Evolutionary conservation across 805 yeast genomes (phyloP).

Genomic region (Priceomyces carsonii): DNA sequence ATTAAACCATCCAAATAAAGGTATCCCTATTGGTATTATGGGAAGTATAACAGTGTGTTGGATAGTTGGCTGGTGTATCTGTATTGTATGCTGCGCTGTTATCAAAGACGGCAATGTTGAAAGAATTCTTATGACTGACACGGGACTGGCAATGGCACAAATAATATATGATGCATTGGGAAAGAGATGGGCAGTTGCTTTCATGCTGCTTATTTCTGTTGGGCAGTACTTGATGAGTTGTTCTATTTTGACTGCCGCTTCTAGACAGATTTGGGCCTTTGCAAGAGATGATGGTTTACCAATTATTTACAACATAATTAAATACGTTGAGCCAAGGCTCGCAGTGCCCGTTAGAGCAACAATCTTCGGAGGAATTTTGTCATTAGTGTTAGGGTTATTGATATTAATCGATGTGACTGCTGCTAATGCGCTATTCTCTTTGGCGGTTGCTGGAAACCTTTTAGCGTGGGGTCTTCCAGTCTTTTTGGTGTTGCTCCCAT

Average conservation of each 20-base stretch:
- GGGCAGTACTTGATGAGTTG: constrained; percentile 71
- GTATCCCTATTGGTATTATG: constrained; percentile 66
- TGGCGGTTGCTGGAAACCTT: constrained; percentile 62
- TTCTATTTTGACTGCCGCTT: constrained; percentile 60
- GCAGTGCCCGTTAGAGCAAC: constrained; percentile 71
- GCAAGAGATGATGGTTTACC: constrained; percentile 79
- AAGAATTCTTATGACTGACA: constrained; percentile 41
- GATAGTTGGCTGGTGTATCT: constrained; percentile 56
- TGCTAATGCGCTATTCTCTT: constrained; percentile 66
- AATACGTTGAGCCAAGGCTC: constrained; percentile 54
- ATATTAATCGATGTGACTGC: constrained; percentile 61
- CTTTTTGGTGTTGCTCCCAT: constrained; percentile 51
- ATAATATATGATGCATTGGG: constrained; percentile 64
- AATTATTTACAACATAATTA: constrained; percentile 50
- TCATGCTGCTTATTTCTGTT: constrained; percentile 56
- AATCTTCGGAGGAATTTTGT: constrained; percentile 50
- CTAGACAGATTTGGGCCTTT: constrained; percentile 75
- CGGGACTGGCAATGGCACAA: constrained; percentile 69
- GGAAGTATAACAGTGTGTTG: constrained; percentile 60
- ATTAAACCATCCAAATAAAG: constrained; percentile 58
- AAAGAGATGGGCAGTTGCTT: constrained; percentile 61
- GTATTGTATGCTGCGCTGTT: constrained; percentile 55
- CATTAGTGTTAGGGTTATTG: constrained; percentile 56
- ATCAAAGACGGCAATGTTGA: constrained; percentile 47
- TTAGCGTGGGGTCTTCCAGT: constrained; percentile 65